Evolutionary conservation across 352 stramenopile species (phyloP), one percentile per base, ranked within the genome.

Genomic region (Globisporangium polare): DNA sequence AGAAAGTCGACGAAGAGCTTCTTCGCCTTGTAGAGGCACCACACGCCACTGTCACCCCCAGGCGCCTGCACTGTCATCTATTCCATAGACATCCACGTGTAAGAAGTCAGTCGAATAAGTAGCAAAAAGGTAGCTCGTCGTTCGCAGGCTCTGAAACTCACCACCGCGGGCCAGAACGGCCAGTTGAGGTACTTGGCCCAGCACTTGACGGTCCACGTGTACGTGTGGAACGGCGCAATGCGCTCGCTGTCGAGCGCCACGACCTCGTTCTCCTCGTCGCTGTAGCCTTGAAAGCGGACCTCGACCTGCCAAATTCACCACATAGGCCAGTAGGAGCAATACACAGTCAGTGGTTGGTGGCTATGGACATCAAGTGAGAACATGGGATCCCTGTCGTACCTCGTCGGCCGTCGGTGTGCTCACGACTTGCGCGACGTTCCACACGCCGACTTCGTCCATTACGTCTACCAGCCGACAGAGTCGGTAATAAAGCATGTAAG

Each of bases 171-270:
- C 82, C 78, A 91, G 42, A 79, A 68, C 2, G 80, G 80, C 75
- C 77, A 89, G 45, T 89, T 91, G 3, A 80, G 65, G 59, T 89
- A 89, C 57, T 83, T 86, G 45, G 81, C 79, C 80, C 80, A 92
- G 65, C 80, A 86, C 61, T 90, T 90, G 58, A 89, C 78, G 3
- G 63, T 54, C 75, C 71, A 89, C 42, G 82, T 91, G 54, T 81
- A 91, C 31, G 80, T 86, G 51, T 89, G 74, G 63, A 82, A 89
- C 8, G 79, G 82, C 13, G 80, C 82, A 18, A 89, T 71, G 8
- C 77, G 68, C 27, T 80, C 62, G 59, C 75, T 77, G 53, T 83
- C 66, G n/a, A 89, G 46, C 8, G 20, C 53, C 31, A 89, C 68
- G 37, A 85, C 62, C 49, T 92, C 83, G 54, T 88, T 68, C 47